Conservation (phyloP, 202 grass and related monocot genomes). For the Bolboschoenoplectus hybrid region DNA sequence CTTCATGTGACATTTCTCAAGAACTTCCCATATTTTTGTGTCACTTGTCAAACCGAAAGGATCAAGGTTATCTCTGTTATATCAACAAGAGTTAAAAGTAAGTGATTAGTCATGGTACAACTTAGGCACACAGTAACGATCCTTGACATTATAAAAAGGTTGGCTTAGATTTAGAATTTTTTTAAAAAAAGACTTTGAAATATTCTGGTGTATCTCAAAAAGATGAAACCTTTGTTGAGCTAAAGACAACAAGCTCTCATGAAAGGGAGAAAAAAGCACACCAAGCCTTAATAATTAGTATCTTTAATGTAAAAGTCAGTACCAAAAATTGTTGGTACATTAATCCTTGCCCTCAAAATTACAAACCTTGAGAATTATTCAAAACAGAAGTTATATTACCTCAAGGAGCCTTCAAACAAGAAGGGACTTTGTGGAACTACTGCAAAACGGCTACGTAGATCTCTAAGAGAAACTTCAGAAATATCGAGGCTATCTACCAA, state of each 20-base stretch:
- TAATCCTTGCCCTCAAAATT: background rate
- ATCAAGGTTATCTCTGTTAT: constrained; percentile 83
- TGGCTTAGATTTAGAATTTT: constrained; percentile 17
- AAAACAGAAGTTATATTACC: constrained; percentile 50
- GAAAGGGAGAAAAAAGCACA: background rate
- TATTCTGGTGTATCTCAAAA: background rate
- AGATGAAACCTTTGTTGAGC: background rate
- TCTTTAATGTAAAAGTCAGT: background rate
- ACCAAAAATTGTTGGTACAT: constrained; percentile 6
- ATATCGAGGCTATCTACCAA: constrained; percentile 75
- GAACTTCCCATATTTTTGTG: constrained; percentile 81
- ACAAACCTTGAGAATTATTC: constrained; percentile 17
- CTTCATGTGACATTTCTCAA: constrained; percentile 96
- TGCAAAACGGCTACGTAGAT: constrained; percentile 72
- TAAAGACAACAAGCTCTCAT: background rate
- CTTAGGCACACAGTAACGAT: background rate
- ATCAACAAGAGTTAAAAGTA: constrained; percentile 18
- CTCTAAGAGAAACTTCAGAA: constrained; percentile 60
- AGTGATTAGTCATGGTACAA: constrained; percentile 1
- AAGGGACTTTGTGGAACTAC: constrained; percentile 90
- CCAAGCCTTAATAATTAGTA: background rate
- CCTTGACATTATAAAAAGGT: constrained; percentile 9
- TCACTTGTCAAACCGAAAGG: constrained; percentile 65
- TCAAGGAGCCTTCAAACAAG: constrained; percentile 83
- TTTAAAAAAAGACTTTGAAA: background rate